These are phyloP conservation scores for Daldinia concentrica DNA, from an alignment of 495 filamentous ascomycete genomes.

Conservation along the genomic window DNA sequence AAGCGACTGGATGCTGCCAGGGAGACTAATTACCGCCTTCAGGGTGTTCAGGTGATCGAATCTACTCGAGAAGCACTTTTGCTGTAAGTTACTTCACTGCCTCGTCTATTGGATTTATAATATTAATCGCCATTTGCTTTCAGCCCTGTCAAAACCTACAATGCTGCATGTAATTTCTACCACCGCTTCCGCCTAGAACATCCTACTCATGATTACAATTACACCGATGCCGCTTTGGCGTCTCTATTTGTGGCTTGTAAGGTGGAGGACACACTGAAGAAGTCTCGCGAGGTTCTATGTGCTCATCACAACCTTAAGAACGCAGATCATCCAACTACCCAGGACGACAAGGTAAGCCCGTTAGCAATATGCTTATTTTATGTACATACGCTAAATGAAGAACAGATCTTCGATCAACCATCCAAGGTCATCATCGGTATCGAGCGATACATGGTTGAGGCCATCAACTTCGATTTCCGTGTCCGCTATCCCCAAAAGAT, in stretches of 20 bases:
- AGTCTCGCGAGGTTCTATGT: conserved; percentile 90
- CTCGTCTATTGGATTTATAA: not conserved
- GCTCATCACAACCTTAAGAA: conserved; percentile 87
- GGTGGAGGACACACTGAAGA: conserved; percentile 96
- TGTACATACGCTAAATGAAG: conserved; percentile 20
- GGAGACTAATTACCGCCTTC: conserved; percentile 38
- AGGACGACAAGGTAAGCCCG: conserved; percentile 77
- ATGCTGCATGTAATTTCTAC: conserved; percentile 85
- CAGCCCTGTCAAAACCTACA: conserved; percentile 83
- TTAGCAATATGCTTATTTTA: not conserved
- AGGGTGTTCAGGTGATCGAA: conserved; percentile 35
- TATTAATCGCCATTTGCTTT: conserved; percentile 4
- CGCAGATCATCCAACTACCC: conserved; percentile 75
- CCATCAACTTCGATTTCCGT: conserved; percentile 93
- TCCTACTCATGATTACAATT: conserved; percentile 74
- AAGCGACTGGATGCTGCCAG: conserved; percentile 52
- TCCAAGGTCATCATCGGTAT: conserved; percentile 84
- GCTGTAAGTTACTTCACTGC: conserved; percentile 15
- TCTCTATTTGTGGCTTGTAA: conserved; percentile 94
- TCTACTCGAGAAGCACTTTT: conserved; percentile 24
- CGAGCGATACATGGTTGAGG: conserved; percentile 93
- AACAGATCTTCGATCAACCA: conserved; percentile 77
- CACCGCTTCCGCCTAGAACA: conserved; percentile 88
- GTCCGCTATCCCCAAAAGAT: conserved; percentile 86
- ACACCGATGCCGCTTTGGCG: conserved; percentile 81